Conservation (phyloP, 768 basidiomycete species). For the Amanita pseudoporphyria region DNA sequence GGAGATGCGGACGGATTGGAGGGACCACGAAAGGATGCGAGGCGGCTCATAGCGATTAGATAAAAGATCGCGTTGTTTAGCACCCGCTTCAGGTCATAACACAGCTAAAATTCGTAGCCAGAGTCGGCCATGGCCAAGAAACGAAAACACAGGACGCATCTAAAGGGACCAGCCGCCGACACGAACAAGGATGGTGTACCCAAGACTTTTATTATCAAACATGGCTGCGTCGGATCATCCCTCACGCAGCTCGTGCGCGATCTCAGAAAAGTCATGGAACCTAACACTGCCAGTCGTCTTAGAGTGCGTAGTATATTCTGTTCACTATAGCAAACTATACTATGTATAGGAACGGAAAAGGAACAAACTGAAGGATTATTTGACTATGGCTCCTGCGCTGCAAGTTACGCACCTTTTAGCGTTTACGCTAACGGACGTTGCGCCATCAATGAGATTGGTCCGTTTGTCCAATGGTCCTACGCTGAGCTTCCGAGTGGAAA, state of each 20-base stretch:
- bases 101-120: neutral
- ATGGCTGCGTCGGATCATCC: slow-evolving; percentile 86
- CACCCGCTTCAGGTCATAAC: slow-evolving; percentile 12
- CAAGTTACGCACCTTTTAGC: slow-evolving; percentile 90
- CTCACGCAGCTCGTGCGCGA: slow-evolving; percentile 87
- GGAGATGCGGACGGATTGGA: slow-evolving; percentile 69
- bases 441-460: slow-evolving; percentile 81
- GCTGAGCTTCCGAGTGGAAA: slow-evolving; percentile 83
- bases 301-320: slow-evolving; percentile 37
- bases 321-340: neutral
- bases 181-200: slow-evolving; percentile 35
- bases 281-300: slow-evolving; percentile 91
- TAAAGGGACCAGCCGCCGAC: slow-evolving; percentile 44
- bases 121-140: slow-evolving; percentile 54
- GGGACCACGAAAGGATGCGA: slow-evolving; percentile 73
- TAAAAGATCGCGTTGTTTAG: slow-evolving; percentile 15
- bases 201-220: slow-evolving; percentile 95
- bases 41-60: slow-evolving; percentile 27
- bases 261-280: slow-evolving; percentile 94
- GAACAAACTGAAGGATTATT: slow-evolving; percentile 90
- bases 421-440: slow-evolving; percentile 78
- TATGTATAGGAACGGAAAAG: slow-evolving; percentile 69
- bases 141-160: slow-evolving; percentile 76
- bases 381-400: slow-evolving; percentile 85
- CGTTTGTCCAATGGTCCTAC: slow-evolving; percentile 88